Percentiles rank a stretch among this genome's conserved stretches.
phyloP scores from a whole-genome alignment of 345 rosid species.

The Acer negundo region DNA sequence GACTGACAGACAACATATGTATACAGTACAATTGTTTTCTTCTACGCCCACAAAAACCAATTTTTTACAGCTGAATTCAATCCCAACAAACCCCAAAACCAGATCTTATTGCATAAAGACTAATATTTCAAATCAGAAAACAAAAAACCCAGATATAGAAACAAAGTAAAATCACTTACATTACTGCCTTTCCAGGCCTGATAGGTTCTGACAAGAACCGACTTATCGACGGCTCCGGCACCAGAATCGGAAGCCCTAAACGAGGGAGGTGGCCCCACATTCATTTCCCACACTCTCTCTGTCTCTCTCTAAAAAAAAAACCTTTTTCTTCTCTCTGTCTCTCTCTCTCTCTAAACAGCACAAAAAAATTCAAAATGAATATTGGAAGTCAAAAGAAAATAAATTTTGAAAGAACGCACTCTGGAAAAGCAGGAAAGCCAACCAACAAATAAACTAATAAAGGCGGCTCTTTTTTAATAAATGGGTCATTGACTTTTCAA shows the following conservation, averaged over 20 bases:
- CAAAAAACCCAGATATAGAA: not conserved
- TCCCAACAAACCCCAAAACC: constrained; percentile 8
- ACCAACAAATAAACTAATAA: constrained; percentile 17
- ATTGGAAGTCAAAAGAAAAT: constrained; percentile 2
- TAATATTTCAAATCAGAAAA: not conserved
- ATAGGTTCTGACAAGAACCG: constrained; percentile 55
- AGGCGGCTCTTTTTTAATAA: constrained; percentile 20
- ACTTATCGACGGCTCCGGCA: constrained; percentile 33
- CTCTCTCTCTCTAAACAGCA: not conserved
- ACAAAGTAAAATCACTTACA: constrained; percentile 40
- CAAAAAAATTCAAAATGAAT: not conserved
- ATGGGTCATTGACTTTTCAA: not conserved
- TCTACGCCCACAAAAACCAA: not conserved
- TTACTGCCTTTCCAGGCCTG: constrained; percentile 85
- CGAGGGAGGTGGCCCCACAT: constrained; percentile 39
- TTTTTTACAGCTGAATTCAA: not conserved
- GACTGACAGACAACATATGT: not conserved
- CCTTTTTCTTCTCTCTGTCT: not conserved
- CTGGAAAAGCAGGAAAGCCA: not conserved
- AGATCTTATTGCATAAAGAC: constrained; percentile 32
- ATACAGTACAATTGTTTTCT: not conserved
- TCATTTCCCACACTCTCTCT: constrained; percentile 30
- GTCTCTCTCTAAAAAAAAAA: not conserved
- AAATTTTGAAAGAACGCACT: not conserved
- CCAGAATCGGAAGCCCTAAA: constrained; percentile 30